phyloP scores from a whole-genome alignment of 495 filamentous ascomycete genomes.

The Penicillium ucsense region DNA sequence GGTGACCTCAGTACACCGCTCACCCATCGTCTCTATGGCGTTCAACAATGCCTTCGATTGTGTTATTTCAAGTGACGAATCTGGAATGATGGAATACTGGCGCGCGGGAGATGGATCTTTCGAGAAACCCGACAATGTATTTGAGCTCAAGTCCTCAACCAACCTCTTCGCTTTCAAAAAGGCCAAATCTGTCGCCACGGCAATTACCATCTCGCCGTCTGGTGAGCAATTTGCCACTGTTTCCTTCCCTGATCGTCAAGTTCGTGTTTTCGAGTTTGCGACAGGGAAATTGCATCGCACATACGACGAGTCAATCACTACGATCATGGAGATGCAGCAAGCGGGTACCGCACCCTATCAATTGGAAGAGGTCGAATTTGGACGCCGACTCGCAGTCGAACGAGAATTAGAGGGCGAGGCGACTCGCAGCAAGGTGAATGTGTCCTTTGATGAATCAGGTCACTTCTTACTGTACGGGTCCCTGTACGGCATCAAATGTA shows the following conservation, averaged over 20 bases:
- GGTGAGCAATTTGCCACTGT: slow-evolving; percentile 79
- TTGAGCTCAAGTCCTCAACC: slow-evolving; percentile 82
- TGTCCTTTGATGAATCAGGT: slow-evolving; percentile 92
- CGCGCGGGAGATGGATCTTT: slow-evolving; percentile 59
- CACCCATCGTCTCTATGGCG: slow-evolving; percentile 68
- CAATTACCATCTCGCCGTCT: slow-evolving; percentile 78
- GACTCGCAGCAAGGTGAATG: slow-evolving; percentile 64
- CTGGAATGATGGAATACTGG: slow-evolving; percentile 98
- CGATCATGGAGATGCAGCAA: slow-evolving; percentile 88
- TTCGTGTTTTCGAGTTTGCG: slow-evolving; percentile 87
- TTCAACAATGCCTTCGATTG: slow-evolving; percentile 88
- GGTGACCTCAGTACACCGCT: slow-evolving; percentile 65
- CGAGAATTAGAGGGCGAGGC: slow-evolving; percentile 66
- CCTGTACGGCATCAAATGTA: slow-evolving; percentile 78
- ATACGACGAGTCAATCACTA: slow-evolving; percentile 86
- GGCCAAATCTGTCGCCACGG: slow-evolving; percentile 74
- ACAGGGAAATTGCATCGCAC: slow-evolving; percentile 80
- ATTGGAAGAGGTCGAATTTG: slow-evolving; percentile 85
- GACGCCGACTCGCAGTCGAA: slow-evolving; percentile 78
- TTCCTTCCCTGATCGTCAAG: slow-evolving; percentile 86
- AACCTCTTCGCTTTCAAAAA: slow-evolving; percentile 97
- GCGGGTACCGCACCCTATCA: slow-evolving; percentile 70
- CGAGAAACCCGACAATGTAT: slow-evolving; percentile 88
- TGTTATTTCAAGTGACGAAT: slow-evolving; percentile 78
- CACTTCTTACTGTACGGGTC: slow-evolving; percentile 94